Percentiles rank a stretch among this genome's conserved stretches.
phyloP scores from a whole-genome alignment of 106 monocot genomes.

The Dendrobium catenatum region DNA sequence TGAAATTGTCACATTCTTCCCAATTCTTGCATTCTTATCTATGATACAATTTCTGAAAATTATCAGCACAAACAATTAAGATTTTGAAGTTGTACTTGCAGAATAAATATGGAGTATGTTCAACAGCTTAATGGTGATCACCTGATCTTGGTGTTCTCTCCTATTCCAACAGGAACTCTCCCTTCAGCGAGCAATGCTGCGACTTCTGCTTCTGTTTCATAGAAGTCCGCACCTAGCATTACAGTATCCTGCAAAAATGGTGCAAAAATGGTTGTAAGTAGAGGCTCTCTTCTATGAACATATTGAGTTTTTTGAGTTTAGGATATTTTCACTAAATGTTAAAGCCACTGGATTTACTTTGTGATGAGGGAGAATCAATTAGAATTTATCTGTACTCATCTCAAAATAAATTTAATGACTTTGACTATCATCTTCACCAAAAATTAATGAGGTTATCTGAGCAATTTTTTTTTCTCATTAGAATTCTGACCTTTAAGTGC shows the following conservation, averaged over 20 bases:
- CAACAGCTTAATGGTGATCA: not conserved
- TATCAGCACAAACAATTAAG: not conserved
- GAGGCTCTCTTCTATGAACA: too few species aligned
- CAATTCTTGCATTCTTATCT: slow-evolving; percentile 77
- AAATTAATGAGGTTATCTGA: too few species aligned
- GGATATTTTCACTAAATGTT: too few species aligned
- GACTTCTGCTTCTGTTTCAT: slow-evolving; percentile 73
- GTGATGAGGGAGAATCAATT: not conserved
- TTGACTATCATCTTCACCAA: too few species aligned
- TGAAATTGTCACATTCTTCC: slow-evolving; percentile 54
- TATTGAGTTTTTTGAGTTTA: too few species aligned
- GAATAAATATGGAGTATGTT: not conserved
- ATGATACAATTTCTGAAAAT: slow-evolving; percentile 59
- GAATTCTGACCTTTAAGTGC: slow-evolving; percentile 61
- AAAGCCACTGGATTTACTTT: not conserved
- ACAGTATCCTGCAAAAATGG: slow-evolving; percentile 62
- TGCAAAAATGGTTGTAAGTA: not conserved
- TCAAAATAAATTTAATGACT: too few species aligned
- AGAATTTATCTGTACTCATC: too few species aligned
- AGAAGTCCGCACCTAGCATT: slow-evolving; percentile 94
- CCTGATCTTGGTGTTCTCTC: slow-evolving; percentile 85
- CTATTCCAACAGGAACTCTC: slow-evolving; percentile 80
- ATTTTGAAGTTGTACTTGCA: not conserved
- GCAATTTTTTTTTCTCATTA: not conserved
- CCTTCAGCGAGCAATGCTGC: slow-evolving; percentile 71